These are phyloP conservation scores for Salmacisia buchloeana DNA, from an alignment of 1,284 basidiomycete genomes.

Conservation along the genomic window DNA sequence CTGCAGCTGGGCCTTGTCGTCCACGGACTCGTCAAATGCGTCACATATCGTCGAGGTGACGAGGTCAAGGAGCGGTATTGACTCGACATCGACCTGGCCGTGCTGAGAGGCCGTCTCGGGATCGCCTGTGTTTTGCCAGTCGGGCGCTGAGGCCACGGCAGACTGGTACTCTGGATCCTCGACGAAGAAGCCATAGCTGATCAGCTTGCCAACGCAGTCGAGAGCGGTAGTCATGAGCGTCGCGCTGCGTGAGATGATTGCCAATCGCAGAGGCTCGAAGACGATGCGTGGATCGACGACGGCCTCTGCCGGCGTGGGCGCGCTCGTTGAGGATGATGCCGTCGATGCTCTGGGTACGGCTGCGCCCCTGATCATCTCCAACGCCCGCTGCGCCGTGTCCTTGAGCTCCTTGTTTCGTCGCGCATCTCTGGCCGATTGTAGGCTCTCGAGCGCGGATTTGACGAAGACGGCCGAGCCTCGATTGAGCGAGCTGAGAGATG, in stretches of 20 bases:
- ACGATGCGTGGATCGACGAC: constrained; percentile 45
- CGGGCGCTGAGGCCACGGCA: neutral
- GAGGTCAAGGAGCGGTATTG: constrained; percentile 15
- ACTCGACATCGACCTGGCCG: neutral
- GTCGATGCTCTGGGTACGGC: constrained; percentile 15
- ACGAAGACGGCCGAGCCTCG: constrained; percentile 41
- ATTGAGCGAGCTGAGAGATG: constrained; percentile 15
- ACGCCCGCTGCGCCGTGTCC: constrained; percentile 31
- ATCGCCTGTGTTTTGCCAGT: neutral
- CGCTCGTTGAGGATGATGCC: neutral
- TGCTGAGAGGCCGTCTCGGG: constrained; percentile 7
- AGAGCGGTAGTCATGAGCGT: constrained; percentile 40
- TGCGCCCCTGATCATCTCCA: constrained; percentile 46
- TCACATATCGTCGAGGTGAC: constrained; percentile 50
- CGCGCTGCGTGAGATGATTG: constrained; percentile 40
- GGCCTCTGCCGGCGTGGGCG: constrained; percentile 16
- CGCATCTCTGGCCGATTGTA: constrained; percentile 41
- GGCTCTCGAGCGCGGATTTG: constrained; percentile 41
- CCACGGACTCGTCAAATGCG: constrained; percentile 40
- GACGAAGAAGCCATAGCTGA: constrained; percentile 49
- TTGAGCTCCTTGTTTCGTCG: constrained; percentile 42
- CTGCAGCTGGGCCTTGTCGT: constrained; percentile 42
- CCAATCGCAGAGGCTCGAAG: constrained; percentile 47
- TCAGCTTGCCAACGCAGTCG: constrained; percentile 49
- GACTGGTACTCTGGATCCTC: constrained; percentile 22